Evolutionary conservation across 169 alveolate genomes (phyloP).

Genomic region (Plasmodium chabaudi): DNA sequence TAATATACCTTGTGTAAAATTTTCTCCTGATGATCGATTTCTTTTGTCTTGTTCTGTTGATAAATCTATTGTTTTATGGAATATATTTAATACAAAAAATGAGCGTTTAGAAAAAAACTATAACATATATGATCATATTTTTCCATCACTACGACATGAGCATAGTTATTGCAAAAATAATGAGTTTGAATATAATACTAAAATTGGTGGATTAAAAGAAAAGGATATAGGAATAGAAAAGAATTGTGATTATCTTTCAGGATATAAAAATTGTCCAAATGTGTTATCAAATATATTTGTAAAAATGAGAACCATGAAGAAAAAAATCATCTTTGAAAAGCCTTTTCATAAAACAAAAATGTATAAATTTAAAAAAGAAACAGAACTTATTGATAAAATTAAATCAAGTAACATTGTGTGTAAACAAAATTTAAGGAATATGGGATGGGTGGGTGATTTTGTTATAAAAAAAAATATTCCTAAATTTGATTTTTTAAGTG

Average conservation of each 20-base stretch:
- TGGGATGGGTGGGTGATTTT: conserved; percentile 76
- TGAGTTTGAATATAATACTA: too few species aligned
- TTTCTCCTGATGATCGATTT: conserved; percentile 71
- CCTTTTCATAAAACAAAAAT: conserved; percentile 30
- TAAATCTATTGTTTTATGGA: conserved; percentile 57
- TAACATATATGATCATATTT: conserved; percentile 56
- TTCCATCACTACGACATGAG: conserved; percentile 7
- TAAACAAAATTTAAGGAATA: conserved; percentile 35
- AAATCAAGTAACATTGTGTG: conserved; percentile 40
- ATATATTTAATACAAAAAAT: conserved; percentile 46
- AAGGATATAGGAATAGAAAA: not conserved
- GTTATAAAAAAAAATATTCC: conserved; percentile 44
- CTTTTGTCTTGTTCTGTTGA: conserved; percentile 71
- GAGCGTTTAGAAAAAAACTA: conserved; percentile 18
- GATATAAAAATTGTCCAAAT: not conserved
- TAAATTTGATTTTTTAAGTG: conserved; percentile 39
- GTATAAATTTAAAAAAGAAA: conserved; percentile 39
- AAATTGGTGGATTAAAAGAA: too few species aligned
- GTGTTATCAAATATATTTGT: not conserved
- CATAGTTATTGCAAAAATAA: conserved; percentile 2
- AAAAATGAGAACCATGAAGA: conserved; percentile 3
- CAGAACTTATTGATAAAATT: conserved; percentile 20
- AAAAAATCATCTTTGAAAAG: conserved; percentile 35
- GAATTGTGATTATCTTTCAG: not conserved
- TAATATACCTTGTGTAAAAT: conserved; percentile 66